These are phyloP conservation scores for Sporothrix humicola DNA, from an alignment of 2,329 filamentous ascomycete species.

Conservation along the genomic window DNA sequence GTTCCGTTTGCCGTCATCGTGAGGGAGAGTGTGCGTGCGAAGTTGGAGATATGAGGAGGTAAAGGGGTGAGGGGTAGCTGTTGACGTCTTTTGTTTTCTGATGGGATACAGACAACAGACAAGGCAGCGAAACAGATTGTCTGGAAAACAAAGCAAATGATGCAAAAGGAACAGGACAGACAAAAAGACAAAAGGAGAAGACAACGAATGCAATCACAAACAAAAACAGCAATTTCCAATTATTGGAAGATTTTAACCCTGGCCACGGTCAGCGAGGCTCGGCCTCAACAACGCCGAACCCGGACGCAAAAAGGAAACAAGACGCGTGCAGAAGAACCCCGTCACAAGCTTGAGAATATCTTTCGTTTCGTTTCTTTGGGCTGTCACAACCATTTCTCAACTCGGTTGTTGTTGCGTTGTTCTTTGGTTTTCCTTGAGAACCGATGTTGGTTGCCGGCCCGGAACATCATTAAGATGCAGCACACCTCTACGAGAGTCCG, in stretches of 20 bases:
- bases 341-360: background rate
- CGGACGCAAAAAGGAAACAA: background rate
- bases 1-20: background rate
- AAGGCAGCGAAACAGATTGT: background rate
- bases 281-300: background rate
- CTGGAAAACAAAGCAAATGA: conserved; percentile 1
- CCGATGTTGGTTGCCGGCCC: background rate
- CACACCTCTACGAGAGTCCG: background rate
- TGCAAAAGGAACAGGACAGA: too few species aligned
- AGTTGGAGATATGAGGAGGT: background rate
- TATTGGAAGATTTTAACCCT: background rate
- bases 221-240: background rate
- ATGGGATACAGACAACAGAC: too few species aligned
- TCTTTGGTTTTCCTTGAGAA: background rate
- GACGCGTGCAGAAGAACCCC: background rate
- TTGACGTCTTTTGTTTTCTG: background rate
- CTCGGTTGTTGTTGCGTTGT: background rate
- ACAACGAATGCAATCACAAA: too few species aligned
- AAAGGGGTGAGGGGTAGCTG: background rate
- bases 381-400: background rate
- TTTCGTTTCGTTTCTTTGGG: background rate
- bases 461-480: conserved; percentile 12
- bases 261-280: conserved; percentile 1
- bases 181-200: too few species aligned
- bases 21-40: background rate